phyloP scores from a whole-genome alignment of 345 rosid genomes.

The Cardamine chenopodiifolia region DNA sequence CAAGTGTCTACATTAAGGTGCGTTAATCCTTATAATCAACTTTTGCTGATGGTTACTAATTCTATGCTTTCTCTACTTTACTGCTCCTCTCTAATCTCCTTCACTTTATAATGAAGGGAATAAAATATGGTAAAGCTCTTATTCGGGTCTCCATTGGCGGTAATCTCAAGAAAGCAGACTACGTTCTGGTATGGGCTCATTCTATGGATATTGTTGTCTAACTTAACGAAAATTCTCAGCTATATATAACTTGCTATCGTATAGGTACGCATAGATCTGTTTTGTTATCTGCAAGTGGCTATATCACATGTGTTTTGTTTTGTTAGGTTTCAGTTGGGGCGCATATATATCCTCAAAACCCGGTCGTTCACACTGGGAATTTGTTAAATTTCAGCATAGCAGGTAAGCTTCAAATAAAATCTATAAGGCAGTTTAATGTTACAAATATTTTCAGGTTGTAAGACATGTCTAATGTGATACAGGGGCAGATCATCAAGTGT shows the following conservation, averaged over 20 bases:
- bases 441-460: neutral
- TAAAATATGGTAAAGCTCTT: slow-evolving; percentile 75
- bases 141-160: slow-evolving; percentile 60
- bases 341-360: slow-evolving; percentile 68
- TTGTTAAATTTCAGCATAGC: slow-evolving; percentile 57
- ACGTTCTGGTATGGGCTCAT: slow-evolving; percentile 60
- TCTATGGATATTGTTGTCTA: neutral
- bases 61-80: neutral
- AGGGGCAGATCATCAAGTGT: slow-evolving; percentile 59
- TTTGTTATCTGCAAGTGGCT: slow-evolving; percentile 15
- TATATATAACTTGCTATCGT: neutral
- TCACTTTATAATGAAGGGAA: slow-evolving; percentile 56
- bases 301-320: slow-evolving; percentile 22
- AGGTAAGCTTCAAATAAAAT: slow-evolving; percentile 59
- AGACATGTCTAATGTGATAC: slow-evolving; percentile 14
- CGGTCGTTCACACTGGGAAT: slow-evolving; percentile 61
- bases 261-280: neutral
- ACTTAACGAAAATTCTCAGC: neutral
- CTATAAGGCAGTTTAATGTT: too few relatives aligned
- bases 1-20: slow-evolving; percentile 71
- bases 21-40: slow-evolving; percentile 20
- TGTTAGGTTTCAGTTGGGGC: slow-evolving; percentile 89
- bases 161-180: slow-evolving; percentile 65
- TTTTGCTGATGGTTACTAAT: neutral
- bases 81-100: slow-evolving; percentile 6